Evolutionary conservation across 495 filamentous ascomycete species (phyloP).

Genomic region (Hypoxylon lenormandii): DNA sequence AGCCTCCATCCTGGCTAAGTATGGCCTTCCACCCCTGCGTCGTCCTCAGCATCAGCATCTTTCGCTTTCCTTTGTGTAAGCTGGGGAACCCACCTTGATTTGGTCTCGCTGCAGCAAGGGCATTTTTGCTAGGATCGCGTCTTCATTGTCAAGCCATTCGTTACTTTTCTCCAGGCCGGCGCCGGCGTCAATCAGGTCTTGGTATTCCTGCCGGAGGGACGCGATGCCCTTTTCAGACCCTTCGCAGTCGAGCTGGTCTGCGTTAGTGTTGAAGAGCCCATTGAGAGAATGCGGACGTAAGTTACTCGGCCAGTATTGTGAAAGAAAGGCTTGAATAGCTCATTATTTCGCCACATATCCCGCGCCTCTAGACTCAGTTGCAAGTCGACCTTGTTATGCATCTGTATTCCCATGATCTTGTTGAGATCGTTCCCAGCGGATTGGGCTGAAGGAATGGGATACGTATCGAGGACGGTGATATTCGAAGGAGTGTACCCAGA

Average conservation of each 20-base stretch:
- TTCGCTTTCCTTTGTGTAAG: neutral
- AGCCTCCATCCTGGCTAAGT: conserved; percentile 45
- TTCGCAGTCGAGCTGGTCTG: conserved; percentile 39
- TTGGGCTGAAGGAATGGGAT: conserved; percentile 47
- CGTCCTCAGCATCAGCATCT: conserved; percentile 9
- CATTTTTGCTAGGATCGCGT: conserved; percentile 43
- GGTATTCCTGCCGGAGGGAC: conserved; percentile 32
- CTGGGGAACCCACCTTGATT: conserved; percentile 28
- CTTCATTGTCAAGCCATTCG: conserved; percentile 46
- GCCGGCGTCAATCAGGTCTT: conserved; percentile 36
- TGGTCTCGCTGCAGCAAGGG: conserved; percentile 39
- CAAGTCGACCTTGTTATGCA: conserved; percentile 43
- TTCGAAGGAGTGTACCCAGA: conserved; percentile 45
- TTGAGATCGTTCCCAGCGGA: conserved; percentile 48
- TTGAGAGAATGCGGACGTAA: neutral
- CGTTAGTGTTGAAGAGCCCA: conserved; percentile 6
- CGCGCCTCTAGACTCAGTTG: conserved; percentile 43
- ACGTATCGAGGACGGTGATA: conserved; percentile 46
- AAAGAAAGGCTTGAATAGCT: conserved; percentile 47
- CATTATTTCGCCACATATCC: conserved; percentile 47
- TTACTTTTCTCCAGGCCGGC: conserved; percentile 38
- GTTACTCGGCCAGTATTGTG: conserved; percentile 46
- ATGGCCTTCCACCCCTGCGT: conserved; percentile 46
- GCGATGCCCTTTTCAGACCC: conserved; percentile 40
- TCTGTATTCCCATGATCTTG: conserved; percentile 47